Evolutionary conservation across 306 rosid genomes (phyloP), one percentile per base, ranked within the genome.

Genomic region (Clitoria ternatea): DNA sequence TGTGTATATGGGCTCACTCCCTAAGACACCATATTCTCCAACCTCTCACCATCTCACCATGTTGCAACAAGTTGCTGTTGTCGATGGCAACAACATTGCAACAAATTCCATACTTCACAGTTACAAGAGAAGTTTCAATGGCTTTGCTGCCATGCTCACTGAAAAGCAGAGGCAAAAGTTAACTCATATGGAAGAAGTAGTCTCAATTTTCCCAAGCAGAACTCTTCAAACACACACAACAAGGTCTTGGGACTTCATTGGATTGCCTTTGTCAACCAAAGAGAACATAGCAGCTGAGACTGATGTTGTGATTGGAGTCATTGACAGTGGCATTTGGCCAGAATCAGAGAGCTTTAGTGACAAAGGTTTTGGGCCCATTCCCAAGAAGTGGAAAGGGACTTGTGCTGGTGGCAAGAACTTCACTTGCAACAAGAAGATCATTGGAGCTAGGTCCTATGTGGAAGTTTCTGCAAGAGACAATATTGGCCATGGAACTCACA

Each of bases 371-470:
- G 60, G 83, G 1, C 50, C 50, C 19, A 27, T 69, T 39, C 83
- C 83, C 0, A 42, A 39, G 11, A 79, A 79, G 35, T 73, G 83
- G 83, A 73, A 10, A 11, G 79, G 79, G 0, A 40, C 44, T n/a
- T 73, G 79, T 30, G 27, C 5, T 17, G 59, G 59, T 2, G 59
- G 72, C 22, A 44, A 2, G 9, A 39, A 79, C 42, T 66, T 79
- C 17, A 72, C 61, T 7, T 79, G 83, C 79, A 79, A 79, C 60
- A 79, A 66, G 13, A 79, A 79, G 61, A 14, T 79, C 49, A 73
- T 79, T 1, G 83, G 83, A 11, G 78, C 74, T 2, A 23, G 66
- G 17, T 35, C 1, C 9, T 57, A 57, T 22, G 47, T 2, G 13
- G n/a, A 14, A 4, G 54, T 7, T 0, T 45, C 12, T 29, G 72